Conservation (phyloP, 2,329 filamentous ascomycete species). For the Hortaea sp. region DNA sequence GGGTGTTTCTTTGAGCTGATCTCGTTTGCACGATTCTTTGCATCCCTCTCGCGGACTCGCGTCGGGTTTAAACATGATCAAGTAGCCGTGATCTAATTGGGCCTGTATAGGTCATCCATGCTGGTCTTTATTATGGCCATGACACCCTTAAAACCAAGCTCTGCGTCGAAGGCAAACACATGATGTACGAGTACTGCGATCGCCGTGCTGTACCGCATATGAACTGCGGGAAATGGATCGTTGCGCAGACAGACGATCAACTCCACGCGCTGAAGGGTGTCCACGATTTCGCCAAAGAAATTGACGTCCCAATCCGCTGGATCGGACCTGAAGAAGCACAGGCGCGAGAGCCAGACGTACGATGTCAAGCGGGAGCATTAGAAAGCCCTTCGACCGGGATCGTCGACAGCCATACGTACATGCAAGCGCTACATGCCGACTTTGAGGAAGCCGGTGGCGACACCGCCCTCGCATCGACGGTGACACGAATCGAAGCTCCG, state of each 20-base stretch:
- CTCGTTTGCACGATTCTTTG: too few species aligned
- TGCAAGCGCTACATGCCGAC: constrained; percentile 67
- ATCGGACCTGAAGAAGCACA: constrained; percentile 53
- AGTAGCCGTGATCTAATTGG: too few species aligned
- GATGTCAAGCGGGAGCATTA: constrained; percentile 62
- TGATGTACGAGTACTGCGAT: constrained; percentile 71
- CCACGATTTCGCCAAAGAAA: constrained; percentile 42
- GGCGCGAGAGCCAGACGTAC: constrained; percentile 62
- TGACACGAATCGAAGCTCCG: constrained; percentile 48
- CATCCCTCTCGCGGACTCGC: too few species aligned
- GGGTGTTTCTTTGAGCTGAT: constrained; percentile 12
- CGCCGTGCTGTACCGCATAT: constrained; percentile 57
- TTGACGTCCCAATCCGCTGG: constrained; percentile 63
- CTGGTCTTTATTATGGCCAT: constrained; percentile 79
- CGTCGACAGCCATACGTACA: constrained; percentile 74
- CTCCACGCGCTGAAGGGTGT: constrained; percentile 50
- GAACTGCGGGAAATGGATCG: constrained; percentile 86
- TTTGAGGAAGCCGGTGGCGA: constrained; percentile 71
- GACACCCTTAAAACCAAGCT: constrained; percentile 70
- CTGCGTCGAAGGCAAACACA: constrained; percentile 65
- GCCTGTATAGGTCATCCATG: constrained; percentile 66
- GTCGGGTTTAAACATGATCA: too few species aligned
- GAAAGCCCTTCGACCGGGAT: constrained; percentile 83
- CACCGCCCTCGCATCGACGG: constrained; percentile 57
- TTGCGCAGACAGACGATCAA: constrained; percentile 70